These are phyloP conservation scores for Grosmannia serpens DNA, from an alignment of 2,329 filamentous ascomycete genomes.

Conservation along the genomic window DNA sequence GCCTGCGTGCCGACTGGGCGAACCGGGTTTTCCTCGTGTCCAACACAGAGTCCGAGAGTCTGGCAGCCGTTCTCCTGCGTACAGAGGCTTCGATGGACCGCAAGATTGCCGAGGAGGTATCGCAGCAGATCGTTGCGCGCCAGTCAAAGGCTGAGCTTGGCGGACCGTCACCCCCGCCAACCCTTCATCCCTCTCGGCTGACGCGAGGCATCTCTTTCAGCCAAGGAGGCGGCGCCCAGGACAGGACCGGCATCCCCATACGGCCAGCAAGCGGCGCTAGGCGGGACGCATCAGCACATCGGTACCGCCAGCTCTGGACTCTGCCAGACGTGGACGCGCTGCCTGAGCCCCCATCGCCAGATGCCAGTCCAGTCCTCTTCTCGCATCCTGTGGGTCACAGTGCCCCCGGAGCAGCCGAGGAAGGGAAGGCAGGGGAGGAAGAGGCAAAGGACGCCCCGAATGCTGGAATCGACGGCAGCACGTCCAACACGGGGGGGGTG, in stretches of 20 bases:
- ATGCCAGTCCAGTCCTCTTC: slow-evolving; percentile 40
- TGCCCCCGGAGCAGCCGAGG: neutral
- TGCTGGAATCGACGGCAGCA: too few relatives aligned
- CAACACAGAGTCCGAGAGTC: slow-evolving; percentile 58
- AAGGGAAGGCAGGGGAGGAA: neutral
- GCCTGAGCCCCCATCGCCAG: slow-evolving; percentile 32
- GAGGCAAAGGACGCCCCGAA: neutral
- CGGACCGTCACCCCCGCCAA: slow-evolving; percentile 25
- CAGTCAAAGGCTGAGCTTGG: slow-evolving; percentile 32
- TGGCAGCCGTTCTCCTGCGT: slow-evolving; percentile 62
- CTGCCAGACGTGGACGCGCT: slow-evolving; percentile 45
- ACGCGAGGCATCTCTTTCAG: slow-evolving; percentile 39
- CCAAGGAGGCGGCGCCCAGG: slow-evolving; percentile 20
- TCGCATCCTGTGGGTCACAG: slow-evolving; percentile 21
- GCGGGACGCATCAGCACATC: slow-evolving; percentile 14
- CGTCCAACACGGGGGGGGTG: neutral
- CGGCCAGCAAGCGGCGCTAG: slow-evolving; percentile 31
- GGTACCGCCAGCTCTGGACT: slow-evolving; percentile 45
- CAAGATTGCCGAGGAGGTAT: slow-evolving; percentile 40
- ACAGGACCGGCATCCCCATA: slow-evolving; percentile 16
- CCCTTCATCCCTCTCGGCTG: slow-evolving; percentile 13
- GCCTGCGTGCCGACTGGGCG: slow-evolving; percentile 71
- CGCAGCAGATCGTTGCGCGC: slow-evolving; percentile 26
- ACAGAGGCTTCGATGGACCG: slow-evolving; percentile 41
- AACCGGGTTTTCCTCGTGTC: slow-evolving; percentile 62